Base-by-base conservation (phyloP, 1,284 basidiomycete species). In the Wallemia mellicola region DNA sequence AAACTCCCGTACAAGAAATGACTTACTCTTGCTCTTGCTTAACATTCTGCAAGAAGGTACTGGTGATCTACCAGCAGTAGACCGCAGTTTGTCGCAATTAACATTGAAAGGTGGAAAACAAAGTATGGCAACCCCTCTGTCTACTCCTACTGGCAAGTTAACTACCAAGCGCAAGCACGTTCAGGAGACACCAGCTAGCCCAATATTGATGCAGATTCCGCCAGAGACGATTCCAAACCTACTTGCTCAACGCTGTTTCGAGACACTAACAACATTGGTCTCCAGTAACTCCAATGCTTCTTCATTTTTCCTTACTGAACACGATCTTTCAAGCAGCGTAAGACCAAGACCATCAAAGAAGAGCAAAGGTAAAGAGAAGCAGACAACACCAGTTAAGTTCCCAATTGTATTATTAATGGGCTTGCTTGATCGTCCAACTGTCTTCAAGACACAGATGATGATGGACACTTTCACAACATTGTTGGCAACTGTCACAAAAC, bases 41-140 rank as follows among this genome's bases (percentile, higher is more conserved):
- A 83, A 80, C 63, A 87, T 98, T 62, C 74, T 98, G 2, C 87
- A 95, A 69, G 94, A 95, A 65, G 92, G 92, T 19, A 85, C 88
- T 0, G 86, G 84, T 15, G 94, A 96, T 68, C 76, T 92, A 11
- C 80, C 82, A 2, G 79, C 85, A 0, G 87, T 96, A 22, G 94
- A 98, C 71, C 83, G 82, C 67, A 91, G 86, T 66, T 95, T 94
- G 68, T 78, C 87, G 3, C 86, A 92, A 68, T 81, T 96, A 81
- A 83, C 83, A 1, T 75, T 88, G 63, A 79, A 80, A 30, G 76
- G 74, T 63, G 73, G 78, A 24, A 81, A 83, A 71, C 73, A n/a
- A 65, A 69, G 24, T 70, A 65, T 55, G 72, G 71, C 75, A 55
- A 80, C 79, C 0, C 78, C 80, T 2, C 86, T 84, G 68, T 70